Conservation (phyloP, 2,329 filamentous ascomycete species). For the Tolypocladium tropicale region DNA sequence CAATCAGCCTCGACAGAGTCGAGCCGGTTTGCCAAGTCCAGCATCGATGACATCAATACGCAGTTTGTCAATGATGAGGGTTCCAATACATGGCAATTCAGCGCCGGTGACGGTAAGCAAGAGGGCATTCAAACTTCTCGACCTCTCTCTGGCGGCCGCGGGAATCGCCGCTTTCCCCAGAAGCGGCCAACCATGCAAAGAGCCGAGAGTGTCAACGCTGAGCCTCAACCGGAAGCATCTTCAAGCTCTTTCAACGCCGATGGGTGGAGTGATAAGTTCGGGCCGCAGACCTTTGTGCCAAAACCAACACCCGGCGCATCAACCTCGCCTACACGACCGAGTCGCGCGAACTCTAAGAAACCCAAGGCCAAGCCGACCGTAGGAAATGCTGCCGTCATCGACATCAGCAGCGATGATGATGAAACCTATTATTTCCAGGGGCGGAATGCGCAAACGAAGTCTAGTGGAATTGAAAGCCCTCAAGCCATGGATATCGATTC, state of each 20-base stretch:
- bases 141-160: constrained; percentile 28
- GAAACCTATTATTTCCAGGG: constrained; percentile 24
- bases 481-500: constrained; percentile 58
- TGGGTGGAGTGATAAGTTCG: constrained; percentile 45
- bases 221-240: constrained; percentile 11
- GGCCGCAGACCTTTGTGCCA: constrained; percentile 43
- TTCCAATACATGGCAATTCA: constrained; percentile 38
- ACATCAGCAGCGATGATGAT: constrained; percentile 36
- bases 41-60: constrained; percentile 52
- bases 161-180: constrained; percentile 26
- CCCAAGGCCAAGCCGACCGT: constrained; percentile 44
- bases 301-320: constrained; percentile 27
- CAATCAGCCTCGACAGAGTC: constrained; percentile 19
- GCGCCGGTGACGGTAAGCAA: constrained; percentile 31
- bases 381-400: constrained; percentile 35
- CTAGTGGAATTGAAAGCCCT: constrained; percentile 31
- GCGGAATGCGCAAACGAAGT: constrained; percentile 19
- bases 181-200: constrained; percentile 15
- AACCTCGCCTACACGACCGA: constrained; percentile 32
- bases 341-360: constrained; percentile 43
- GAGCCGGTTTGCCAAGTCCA: constrained; percentile 36
- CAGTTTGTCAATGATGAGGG: constrained; percentile 43
- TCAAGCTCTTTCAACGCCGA: constrained; percentile 36
- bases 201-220: constrained; percentile 10
- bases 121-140: constrained; percentile 17